These are phyloP conservation scores for Solanum hybrid DNA, from an alignment of 305 asterid species.

Conservation along the genomic window DNA sequence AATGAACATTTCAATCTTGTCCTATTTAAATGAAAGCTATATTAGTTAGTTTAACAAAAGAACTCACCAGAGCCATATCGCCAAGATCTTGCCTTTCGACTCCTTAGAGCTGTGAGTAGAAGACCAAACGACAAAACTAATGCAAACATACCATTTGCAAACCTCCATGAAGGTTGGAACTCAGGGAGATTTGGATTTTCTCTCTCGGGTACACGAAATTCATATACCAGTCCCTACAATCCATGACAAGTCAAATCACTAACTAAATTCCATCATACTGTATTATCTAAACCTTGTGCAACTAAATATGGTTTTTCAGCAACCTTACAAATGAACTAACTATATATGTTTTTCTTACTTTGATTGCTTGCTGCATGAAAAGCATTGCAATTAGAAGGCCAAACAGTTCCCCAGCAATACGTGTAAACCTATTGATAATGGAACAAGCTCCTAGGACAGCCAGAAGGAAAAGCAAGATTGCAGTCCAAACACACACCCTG, in stretches of 20 bases:
- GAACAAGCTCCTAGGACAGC: slow-evolving; percentile 82
- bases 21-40: background rate
- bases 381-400: slow-evolving; percentile 87
- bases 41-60: background rate
- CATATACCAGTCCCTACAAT: slow-evolving; percentile 59
- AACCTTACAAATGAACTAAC: background rate
- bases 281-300: background rate
- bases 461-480: slow-evolving; percentile 55
- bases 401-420: slow-evolving; percentile 71
- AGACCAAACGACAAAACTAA: slow-evolving; percentile 61
- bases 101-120: slow-evolving; percentile 46
- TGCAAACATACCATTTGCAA: slow-evolving; percentile 72
- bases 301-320: background rate
- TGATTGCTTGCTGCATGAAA: slow-evolving; percentile 79
- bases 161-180: slow-evolving; percentile 60
- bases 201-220: slow-evolving; percentile 60
- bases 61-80: slow-evolving; percentile 58
- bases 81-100: slow-evolving; percentile 73
- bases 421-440: slow-evolving; percentile 71
- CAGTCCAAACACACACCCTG: slow-evolving; percentile 94
- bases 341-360: slow-evolving; percentile 21
- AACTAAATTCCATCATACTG: background rate
- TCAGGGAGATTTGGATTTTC: slow-evolving; percentile 29
- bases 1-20: background rate
- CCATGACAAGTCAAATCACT: slow-evolving; percentile 2